phyloP scores from a whole-genome alignment of 192 early-diverging fungal species.

The Mycoemilia scoparia region DNA sequence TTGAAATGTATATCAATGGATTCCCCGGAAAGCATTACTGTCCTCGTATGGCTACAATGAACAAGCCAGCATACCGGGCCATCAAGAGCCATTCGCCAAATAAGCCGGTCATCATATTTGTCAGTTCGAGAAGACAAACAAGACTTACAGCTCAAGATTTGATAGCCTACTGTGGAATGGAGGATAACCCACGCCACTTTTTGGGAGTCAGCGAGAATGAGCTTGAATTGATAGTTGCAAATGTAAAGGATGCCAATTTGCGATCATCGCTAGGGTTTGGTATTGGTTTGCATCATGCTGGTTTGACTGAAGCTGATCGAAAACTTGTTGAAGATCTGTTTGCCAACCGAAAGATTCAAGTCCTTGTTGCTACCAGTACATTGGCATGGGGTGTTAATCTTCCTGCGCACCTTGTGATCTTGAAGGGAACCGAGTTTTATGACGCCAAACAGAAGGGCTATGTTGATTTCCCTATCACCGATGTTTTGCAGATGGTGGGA shows the following conservation, averaged over 20 bases:
- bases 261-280: constrained; percentile 76
- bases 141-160: constrained; percentile 92
- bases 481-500: constrained; percentile 98
- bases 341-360: constrained; percentile 84
- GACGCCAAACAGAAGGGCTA: constrained; percentile 79
- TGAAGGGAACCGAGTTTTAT: constrained; percentile 96
- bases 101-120: constrained; percentile 95
- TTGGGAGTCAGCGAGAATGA: constrained; percentile 65
- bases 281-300: constrained; percentile 95
- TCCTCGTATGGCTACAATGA: constrained; percentile 97
- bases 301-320: constrained; percentile 72
- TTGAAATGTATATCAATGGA: constrained; percentile 95
- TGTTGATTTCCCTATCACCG: constrained; percentile 93
- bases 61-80: constrained; percentile 86
- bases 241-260: constrained; percentile 64
- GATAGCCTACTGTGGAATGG: constrained; percentile 78
- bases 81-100: constrained; percentile 86
- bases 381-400: constrained; percentile 97
- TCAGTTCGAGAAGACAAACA: constrained; percentile 91
- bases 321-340: constrained; percentile 85
- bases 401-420: constrained; percentile 90
- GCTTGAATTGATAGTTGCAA: constrained; percentile 47
- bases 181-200: constrained; percentile 83
- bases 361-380: constrained; percentile 87
- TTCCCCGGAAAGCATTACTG: constrained; percentile 95